Evolutionary conservation across 139 green algal genomes (phyloP).

Genomic region (Choricystis sp.): DNA sequence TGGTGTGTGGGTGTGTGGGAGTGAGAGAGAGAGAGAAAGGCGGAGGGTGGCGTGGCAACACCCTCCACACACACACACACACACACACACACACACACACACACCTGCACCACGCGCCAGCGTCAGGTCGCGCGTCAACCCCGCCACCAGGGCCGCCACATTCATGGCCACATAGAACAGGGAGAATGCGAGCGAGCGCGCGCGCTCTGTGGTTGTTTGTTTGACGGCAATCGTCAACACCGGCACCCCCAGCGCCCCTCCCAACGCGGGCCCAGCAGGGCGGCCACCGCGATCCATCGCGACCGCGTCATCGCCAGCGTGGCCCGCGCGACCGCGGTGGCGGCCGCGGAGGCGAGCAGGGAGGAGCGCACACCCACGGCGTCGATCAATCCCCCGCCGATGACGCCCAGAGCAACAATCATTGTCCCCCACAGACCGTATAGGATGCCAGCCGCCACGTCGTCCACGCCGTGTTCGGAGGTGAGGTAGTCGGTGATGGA

Average conservation of each 20-base stretch:
- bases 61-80: slow-evolving; percentile 25
- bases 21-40: neutral
- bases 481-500: slow-evolving; percentile 31
- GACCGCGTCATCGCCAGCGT: slow-evolving; percentile 18
- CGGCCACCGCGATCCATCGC: slow-evolving; percentile 11
- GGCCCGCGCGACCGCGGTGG: slow-evolving; percentile 1
- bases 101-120: no score
- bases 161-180: slow-evolving; percentile 47
- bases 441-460: slow-evolving; percentile 15
- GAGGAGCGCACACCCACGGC: slow-evolving; percentile 14
- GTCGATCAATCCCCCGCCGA: slow-evolving; percentile 23
- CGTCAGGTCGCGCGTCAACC: no score
- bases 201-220: slow-evolving; percentile 12
- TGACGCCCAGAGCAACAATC: slow-evolving; percentile 19
- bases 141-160: neutral
- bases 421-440: slow-evolving; percentile 42
- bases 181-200: slow-evolving; percentile 28
- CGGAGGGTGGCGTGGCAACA: neutral
- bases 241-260: slow-evolving; percentile 23
- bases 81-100: no score
- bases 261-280: slow-evolving; percentile 25
- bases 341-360: slow-evolving; percentile 6
- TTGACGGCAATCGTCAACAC: slow-evolving; percentile 38
- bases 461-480: slow-evolving; percentile 27
- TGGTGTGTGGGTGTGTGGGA: neutral